These are phyloP conservation scores for Daldinia decipiens DNA, from an alignment of 495 filamentous ascomycete species.

Conservation along the genomic window DNA sequence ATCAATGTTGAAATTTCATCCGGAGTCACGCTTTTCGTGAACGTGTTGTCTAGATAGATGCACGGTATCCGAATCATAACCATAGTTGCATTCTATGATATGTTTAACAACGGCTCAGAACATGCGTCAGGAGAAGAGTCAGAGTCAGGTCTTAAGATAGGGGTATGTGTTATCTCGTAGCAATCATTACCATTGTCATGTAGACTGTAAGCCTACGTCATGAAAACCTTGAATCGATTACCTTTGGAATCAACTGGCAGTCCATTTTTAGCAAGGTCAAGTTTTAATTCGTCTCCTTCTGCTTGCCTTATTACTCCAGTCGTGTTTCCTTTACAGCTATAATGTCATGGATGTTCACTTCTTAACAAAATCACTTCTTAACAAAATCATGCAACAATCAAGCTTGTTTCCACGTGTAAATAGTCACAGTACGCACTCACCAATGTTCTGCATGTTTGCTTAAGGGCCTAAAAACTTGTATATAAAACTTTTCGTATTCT, in stretches of 20 bases:
- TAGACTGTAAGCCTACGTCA: neutral
- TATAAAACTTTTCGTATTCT: neutral
- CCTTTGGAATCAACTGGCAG: neutral
- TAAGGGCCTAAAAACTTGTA: neutral
- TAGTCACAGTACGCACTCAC: neutral
- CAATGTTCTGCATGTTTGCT: neutral
- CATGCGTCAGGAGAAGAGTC: neutral
- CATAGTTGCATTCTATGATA: neutral
- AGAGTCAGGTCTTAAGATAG: neutral
- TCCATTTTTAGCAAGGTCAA: neutral
- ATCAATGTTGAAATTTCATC: neutral
- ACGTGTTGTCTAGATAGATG: neutral
- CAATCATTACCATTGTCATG: neutral
- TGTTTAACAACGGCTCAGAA: neutral
- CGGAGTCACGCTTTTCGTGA: neutral
- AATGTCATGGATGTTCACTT: neutral
- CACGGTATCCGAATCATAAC: neutral
- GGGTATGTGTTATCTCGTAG: neutral
- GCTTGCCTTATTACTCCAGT: neutral
- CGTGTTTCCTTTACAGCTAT: neutral
- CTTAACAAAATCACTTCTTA: neutral
- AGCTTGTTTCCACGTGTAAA: neutral
- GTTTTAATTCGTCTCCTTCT: neutral
- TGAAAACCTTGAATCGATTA: neutral
- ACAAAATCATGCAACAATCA: neutral